phyloP scores from a whole-genome alignment of 352 stramenopile species.

The Salisapilia sapeloensis region DNA sequence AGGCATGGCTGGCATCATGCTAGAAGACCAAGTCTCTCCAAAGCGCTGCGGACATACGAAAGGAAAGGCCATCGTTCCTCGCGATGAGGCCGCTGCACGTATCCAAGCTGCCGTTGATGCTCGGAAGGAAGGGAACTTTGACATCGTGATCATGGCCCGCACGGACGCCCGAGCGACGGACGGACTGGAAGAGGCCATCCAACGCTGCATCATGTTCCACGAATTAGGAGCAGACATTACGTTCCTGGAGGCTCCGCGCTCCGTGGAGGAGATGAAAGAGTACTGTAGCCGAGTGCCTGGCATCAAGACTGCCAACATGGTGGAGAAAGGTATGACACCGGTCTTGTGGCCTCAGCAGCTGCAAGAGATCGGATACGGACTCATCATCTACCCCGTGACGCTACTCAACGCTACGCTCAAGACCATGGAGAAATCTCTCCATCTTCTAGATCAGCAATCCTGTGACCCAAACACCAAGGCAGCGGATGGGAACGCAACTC shows the following conservation, averaged over 20 bases:
- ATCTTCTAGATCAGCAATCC: constrained; percentile 54
- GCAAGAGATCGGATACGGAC: constrained; percentile 85
- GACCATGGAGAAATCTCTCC: constrained; percentile 81
- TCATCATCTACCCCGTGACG: constrained; percentile 89
- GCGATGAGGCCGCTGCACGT: constrained; percentile 73
- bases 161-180: constrained; percentile 85
- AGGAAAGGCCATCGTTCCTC: constrained; percentile 78
- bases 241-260: constrained; percentile 87
- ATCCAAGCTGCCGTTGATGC: constrained; percentile 84
- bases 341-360: constrained; percentile 77
- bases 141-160: constrained; percentile 88
- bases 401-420: constrained; percentile 88
- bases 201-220: constrained; percentile 83
- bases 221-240: constrained; percentile 89
- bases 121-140: constrained; percentile 60
- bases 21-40: constrained; percentile 87
- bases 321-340: constrained; percentile 88
- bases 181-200: constrained; percentile 84
- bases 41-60: constrained; percentile 88
- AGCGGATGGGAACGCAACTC: constrained; percentile 17
- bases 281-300: constrained; percentile 84
- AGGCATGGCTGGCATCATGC: constrained; percentile 87
- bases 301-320: constrained; percentile 79
- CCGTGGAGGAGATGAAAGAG: constrained; percentile 81
- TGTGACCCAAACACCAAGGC: not conserved